Base-by-base conservation (phyloP, 768 basidiomycete species). In the Amanita jacksonii region DNA sequence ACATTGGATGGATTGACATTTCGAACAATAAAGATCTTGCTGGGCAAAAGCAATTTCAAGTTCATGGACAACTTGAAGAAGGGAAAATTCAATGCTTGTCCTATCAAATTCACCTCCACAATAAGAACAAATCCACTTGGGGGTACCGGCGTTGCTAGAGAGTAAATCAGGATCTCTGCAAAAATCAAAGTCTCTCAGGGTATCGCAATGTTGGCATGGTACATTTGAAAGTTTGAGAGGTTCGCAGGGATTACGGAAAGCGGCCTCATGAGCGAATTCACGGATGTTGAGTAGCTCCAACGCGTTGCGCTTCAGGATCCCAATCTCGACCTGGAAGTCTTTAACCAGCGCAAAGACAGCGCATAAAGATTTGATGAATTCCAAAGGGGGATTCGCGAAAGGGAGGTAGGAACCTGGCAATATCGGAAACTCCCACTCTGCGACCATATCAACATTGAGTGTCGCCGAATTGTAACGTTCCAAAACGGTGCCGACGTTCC, bases 221-320 rank as follows among this genome's bases (percentile, higher is more conserved):
- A 97, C 84, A 58, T 87, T 87, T 34, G 80, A 68, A 20, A 98
- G 61, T 52, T 85, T 84, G 44, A 94, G 72, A 7, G 87, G 78
- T 57, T 90, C 83, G 64, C 92, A 97, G 0, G 93, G 93, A 58
- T 96, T 96, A 42, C 78, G 77, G 71, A 93, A 99, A 1, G 72
- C 61, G 3, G 92, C 92, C 39, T 92, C 86, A 41, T 67, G 66
- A 5, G 90, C 79, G 54, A 94, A 98, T 60, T 96, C 91, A 38
- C 82, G 77, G 28, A 94, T 72, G 8, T 83, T 80, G 30, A 93
- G 75, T 37, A 97, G 66, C 49, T 98, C 93, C 43, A 99, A 74
- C 10, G 94, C 65, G 58, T 83, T 98, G 28, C 90, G 79, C 62
- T 86, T 88, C 51, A 99, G 63, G 10, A 99, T 66, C 12, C 89